Base-by-base conservation (phyloP, 108 stramenopile genomes). In the Craspedostauros australis region DNA sequence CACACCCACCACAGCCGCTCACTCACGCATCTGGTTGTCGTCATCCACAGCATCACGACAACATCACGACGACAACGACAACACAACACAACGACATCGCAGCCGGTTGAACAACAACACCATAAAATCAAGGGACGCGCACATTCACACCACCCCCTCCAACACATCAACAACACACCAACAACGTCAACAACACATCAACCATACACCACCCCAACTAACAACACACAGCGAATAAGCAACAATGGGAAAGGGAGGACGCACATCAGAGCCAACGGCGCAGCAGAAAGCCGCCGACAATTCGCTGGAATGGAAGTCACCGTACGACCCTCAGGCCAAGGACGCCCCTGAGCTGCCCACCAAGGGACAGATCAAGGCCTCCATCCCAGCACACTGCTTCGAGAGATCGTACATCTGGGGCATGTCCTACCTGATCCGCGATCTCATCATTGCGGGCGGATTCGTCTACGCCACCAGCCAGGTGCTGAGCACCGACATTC, bases 301-400 rank as follows among this genome's bases (percentile, higher is more conserved):
- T 34, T 36, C 55, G 33, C 64, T 61, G 15, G 54, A 58, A 26
- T 89, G 88, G 88, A 75, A 56, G 19, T 81, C 81, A 31, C 65
- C 84, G 22, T 93, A 93, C 82, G 81, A 93, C 53, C 92, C 92
- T 12, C 50, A 82, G 50, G 87, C 81, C 37, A 72, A 75, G 50
- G 77, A 87, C 47, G 86, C 91, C 9, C 87, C 87, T 5, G 69
- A 70, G 20, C 81, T 95, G 32, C 94, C 94, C 15, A 73, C 88
- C 64, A 88, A 90, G 60, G 88, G 86, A 23, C 76, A 92, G 67
- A 87, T 93, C 70, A 92, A 90, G 64, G 88, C 84, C 22, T 71
- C 74, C 34, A 93, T 93, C 60, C 91, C 91, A 14, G 68, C 59
- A 43, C 88, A 97, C 61, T 97, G 96, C 76, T 99, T 99, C 64